Evolutionary conservation across 2,329 filamentous ascomycete species (phyloP).

Genomic region (Neoscytalidium dimidiatum): DNA sequence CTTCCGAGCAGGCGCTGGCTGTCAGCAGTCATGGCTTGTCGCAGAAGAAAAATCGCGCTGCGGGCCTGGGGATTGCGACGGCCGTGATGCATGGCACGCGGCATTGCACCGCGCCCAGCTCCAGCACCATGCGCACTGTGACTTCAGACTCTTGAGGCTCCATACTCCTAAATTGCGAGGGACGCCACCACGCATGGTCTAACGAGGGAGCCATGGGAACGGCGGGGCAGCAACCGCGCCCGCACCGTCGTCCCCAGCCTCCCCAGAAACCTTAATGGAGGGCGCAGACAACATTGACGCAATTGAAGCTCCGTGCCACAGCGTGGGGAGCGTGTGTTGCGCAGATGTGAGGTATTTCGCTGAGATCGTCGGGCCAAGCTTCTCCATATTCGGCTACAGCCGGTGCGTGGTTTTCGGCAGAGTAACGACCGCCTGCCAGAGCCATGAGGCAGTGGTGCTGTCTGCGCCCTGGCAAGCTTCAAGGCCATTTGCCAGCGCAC

Average conservation of each 20-base stretch:
- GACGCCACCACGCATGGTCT: neutral
- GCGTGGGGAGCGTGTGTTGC: neutral
- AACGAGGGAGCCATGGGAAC: neutral
- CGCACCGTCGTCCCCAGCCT: neutral
- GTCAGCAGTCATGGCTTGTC: neutral
- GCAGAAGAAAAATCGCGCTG: conserved; percentile 2
- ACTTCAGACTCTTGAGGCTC: neutral
- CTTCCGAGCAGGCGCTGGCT: neutral
- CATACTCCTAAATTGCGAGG: neutral
- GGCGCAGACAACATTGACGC: neutral
- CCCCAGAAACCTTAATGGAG: conserved; percentile 1
- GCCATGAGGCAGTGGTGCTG: neutral
- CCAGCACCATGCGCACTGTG: neutral
- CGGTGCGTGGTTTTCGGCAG: conserved; percentile 15
- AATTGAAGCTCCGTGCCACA: neutral
- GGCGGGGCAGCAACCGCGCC: neutral
- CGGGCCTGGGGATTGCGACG: neutral
- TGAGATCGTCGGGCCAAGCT: conserved; percentile 12
- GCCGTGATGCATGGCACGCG: neutral
- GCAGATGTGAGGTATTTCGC: conserved; percentile 9
- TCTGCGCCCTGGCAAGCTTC: neutral
- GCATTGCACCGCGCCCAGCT: neutral
- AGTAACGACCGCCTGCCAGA: neutral
- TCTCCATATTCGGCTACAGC: conserved; percentile 12
- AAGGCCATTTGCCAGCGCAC: neutral